Percentiles rank a stretch among this genome's conserved stretches.
Conservation (phyloP, 768 basidiomycete genomes). For the Phanerochaete carnosa region DNA sequence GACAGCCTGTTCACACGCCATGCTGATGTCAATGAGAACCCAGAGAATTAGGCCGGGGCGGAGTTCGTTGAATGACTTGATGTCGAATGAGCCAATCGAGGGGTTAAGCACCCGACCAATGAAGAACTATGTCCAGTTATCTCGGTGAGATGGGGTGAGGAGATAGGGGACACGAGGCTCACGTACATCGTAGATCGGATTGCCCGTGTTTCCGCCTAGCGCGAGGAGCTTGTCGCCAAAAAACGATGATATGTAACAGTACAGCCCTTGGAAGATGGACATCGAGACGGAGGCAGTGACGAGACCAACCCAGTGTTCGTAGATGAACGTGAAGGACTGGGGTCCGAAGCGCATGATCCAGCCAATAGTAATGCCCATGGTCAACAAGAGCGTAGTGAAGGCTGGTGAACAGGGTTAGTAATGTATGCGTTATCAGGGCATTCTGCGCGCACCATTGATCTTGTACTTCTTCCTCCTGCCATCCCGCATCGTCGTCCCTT, state of each 20-base stretch:
- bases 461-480: constrained; percentile 83
- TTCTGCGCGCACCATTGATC: constrained; percentile 77
- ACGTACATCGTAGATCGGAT: constrained; percentile 86
- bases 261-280: constrained; percentile 70
- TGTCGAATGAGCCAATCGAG: constrained; percentile 68
- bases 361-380: constrained; percentile 70
- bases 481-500: constrained; percentile 54
- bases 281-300: constrained; percentile 79
- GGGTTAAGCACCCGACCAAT: constrained; percentile 97
- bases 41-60: constrained; percentile 91
- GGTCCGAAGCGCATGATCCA: constrained; percentile 73
- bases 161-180: background rate
- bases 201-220: constrained; percentile 88
- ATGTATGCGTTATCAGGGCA: too few relatives aligned
- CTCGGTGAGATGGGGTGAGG: background rate
- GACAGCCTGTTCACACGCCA: constrained; percentile 87
- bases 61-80: constrained; percentile 79
- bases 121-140: constrained; percentile 59
- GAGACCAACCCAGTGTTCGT: constrained; percentile 90
- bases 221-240: constrained; percentile 70
- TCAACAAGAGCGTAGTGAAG: constrained; percentile 81
- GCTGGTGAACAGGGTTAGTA: constrained; percentile 40
- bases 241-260: constrained; percentile 73
- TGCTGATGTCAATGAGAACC: constrained; percentile 85
- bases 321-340: constrained; percentile 81